Percentiles rank a stretch among this genome's conserved stretches.
Conservation (phyloP, 495 filamentous ascomycete species). For the Hyaloscypha bicolor region DNA sequence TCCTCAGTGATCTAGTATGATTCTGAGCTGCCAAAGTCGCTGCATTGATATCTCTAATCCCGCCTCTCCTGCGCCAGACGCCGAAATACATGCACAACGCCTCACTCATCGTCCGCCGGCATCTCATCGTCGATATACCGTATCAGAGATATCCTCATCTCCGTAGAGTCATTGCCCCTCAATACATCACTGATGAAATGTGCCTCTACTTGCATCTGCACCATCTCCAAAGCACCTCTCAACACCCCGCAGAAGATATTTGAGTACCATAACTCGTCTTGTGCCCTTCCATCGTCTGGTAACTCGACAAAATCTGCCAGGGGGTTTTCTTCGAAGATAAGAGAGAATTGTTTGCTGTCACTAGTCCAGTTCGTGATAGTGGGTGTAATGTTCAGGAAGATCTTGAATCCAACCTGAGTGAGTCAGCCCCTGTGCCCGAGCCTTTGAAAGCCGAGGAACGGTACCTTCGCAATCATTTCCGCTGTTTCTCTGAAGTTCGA, state of each 20-base stretch:
- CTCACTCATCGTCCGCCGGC: constrained; percentile 84
- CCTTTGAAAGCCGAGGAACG: neutral
- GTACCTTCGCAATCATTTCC: constrained; percentile 92
- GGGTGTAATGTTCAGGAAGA: constrained; percentile 97
- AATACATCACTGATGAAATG: constrained; percentile 96
- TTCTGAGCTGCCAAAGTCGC: constrained; percentile 2
- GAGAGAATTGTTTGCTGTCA: constrained; percentile 94
- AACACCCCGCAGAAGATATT: constrained; percentile 96
- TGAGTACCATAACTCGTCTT: constrained; percentile 97
- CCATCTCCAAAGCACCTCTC: constrained; percentile 93
- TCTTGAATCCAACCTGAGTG: constrained; percentile 91
- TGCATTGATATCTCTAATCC: constrained; percentile 10
- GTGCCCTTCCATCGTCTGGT: constrained; percentile 91
- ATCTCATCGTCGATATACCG: constrained; percentile 98
- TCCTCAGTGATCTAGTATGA: neutral
- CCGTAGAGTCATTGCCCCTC: constrained; percentile 91
- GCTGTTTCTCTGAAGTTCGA: constrained; percentile 93
- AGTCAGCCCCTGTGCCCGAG: constrained; percentile 8
- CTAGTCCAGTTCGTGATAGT: constrained; percentile 93
- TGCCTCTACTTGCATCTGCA: constrained; percentile 98
- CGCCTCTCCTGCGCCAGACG: constrained; percentile 18
- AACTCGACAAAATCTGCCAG: constrained; percentile 96
- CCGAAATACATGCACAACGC: constrained; percentile 14
- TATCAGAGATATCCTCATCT: constrained; percentile 92
- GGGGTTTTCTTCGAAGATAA: constrained; percentile 96